These are phyloP conservation scores for Serpula lacrymans DNA, from an alignment of 768 basidiomycete species.

Conservation along the genomic window DNA sequence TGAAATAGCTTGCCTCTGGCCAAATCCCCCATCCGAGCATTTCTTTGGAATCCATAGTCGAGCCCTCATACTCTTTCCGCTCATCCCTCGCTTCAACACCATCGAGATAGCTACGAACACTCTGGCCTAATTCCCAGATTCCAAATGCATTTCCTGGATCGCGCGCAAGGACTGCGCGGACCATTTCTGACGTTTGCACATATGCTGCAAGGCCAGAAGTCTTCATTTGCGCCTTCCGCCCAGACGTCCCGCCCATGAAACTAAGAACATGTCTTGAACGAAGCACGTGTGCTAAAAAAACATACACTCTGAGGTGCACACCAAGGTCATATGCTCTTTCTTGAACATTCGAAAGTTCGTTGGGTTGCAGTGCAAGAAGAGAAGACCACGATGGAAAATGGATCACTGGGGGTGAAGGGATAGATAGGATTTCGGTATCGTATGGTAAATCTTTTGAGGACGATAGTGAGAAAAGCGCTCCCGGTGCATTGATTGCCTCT, in stretches of 20 bases:
- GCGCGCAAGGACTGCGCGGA: constrained; percentile 53
- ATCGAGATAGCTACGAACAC: constrained; percentile 36
- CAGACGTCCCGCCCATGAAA: no score
- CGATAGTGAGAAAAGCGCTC: constrained; percentile 13
- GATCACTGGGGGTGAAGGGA: no score
- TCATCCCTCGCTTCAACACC: constrained; percentile 30
- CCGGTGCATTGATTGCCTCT: no score
- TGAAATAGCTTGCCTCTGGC: constrained; percentile 61
- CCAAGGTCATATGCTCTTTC: constrained; percentile 48
- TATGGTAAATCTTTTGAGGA: constrained; percentile 8
- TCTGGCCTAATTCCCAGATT: constrained; percentile 53
- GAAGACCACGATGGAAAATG: constrained; percentile 47
- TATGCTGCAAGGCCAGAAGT: constrained; percentile 26
- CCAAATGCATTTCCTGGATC: constrained; percentile 70
- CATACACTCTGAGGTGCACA: constrained; percentile 51
- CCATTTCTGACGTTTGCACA: constrained; percentile 37
- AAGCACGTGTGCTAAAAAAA: constrained; percentile 44
- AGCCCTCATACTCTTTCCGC: no score
- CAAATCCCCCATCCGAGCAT: constrained; percentile 69
- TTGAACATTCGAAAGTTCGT: constrained; percentile 46
- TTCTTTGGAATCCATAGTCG: no score
- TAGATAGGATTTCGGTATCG: constrained; percentile 1
- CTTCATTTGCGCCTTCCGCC: no score
- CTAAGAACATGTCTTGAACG: constrained; percentile 12
- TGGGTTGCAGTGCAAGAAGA: constrained; percentile 54